Evolutionary conservation across 768 basidiomycete genomes (phyloP), one percentile per base, ranked within the genome.

Genomic region (Psilocybe tampanensis): DNA sequence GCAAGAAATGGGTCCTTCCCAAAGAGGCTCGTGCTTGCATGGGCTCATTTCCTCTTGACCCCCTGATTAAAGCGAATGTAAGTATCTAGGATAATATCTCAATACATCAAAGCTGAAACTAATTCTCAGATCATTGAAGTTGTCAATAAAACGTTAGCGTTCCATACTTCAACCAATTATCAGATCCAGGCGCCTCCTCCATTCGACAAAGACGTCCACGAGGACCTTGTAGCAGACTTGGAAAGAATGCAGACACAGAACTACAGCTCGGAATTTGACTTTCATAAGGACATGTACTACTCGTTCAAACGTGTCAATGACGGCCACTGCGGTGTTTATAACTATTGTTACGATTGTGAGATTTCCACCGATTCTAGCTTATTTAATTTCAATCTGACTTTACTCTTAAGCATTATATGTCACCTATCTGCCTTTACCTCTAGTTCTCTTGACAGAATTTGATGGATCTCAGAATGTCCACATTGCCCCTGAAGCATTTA

Each of bases 111-210:
- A 23, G 12, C 15, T 9, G 19, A 23, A 60, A 32, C 21, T 44
- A 21, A 17, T 33, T 19, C 18, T 12, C 56, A 86, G 84, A 78
- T 82, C 47, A 73, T 86, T 33, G 80, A 86, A 58, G 82, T 83
- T 8, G 72, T 85, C 43, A 85, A 76, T 62, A 84, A 81, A 64
- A 82, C 82, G 0, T 66, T 86, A 8, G 77, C 80, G 13, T 86
- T 88, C 64, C 85, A 86, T 63, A 82, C 84, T 0, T 86, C 85
- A 2, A 77, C 80, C 22, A 86, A 85, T 70, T 86, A 86, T 55
- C 79, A 85, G 67, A 74, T 82, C 42, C 70, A 73, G 50, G 84
- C 85, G 1, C 83, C 84, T 0, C 64, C 68, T 19, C 85, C 85
- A 5, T 86, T 83, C 63, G 65, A 74, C 9, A 59, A 71, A 2